Percentiles rank a stretch among this genome's conserved stretches.
These are phyloP conservation scores for Dactylorhiza incarnata DNA, from an alignment of 106 monocot species.

Conservation along the genomic window DNA sequence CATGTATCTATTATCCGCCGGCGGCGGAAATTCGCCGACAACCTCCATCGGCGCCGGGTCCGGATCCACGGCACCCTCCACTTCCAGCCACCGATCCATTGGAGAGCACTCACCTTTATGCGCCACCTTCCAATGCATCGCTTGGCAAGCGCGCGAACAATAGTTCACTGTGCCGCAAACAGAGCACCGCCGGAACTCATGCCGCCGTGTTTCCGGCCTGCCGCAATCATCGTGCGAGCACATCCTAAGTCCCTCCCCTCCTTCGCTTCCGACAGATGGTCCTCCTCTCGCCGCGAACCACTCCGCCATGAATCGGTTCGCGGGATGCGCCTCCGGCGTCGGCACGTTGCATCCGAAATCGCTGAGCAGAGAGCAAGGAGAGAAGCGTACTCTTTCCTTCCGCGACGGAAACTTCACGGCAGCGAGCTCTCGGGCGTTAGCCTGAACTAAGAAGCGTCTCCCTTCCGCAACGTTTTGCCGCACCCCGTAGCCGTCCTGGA, in stretches of 20 bases:
- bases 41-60: background rate
- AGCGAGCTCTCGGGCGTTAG: slow-evolving; percentile 44
- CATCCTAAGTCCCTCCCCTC: slow-evolving; percentile 28
- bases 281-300: slow-evolving; percentile 39
- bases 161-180: slow-evolving; percentile 46
- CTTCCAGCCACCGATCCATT: slow-evolving; percentile 21
- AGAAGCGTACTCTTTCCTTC: background rate
- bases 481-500: slow-evolving; percentile 67
- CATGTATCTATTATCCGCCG: background rate
- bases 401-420: background rate
- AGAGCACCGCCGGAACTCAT: slow-evolving; percentile 57
- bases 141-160: slow-evolving; percentile 61
- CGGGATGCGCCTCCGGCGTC: slow-evolving; percentile 41
- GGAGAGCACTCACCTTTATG: slow-evolving; percentile 36
- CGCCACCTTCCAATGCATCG: slow-evolving; percentile 40
- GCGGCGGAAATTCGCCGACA: background rate
- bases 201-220: slow-evolving; percentile 45
- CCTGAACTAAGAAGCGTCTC: slow-evolving; percentile 40
- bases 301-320: slow-evolving; percentile 62
- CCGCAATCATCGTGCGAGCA: slow-evolving; percentile 43
- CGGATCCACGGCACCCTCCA: background rate
- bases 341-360: slow-evolving; percentile 55
- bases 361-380: slow-evolving; percentile 20
- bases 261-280: background rate
- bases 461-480: slow-evolving; percentile 41